Conservation (phyloP, 2,329 filamentous ascomycete species). For the Aspergillus bombycis region DNA sequence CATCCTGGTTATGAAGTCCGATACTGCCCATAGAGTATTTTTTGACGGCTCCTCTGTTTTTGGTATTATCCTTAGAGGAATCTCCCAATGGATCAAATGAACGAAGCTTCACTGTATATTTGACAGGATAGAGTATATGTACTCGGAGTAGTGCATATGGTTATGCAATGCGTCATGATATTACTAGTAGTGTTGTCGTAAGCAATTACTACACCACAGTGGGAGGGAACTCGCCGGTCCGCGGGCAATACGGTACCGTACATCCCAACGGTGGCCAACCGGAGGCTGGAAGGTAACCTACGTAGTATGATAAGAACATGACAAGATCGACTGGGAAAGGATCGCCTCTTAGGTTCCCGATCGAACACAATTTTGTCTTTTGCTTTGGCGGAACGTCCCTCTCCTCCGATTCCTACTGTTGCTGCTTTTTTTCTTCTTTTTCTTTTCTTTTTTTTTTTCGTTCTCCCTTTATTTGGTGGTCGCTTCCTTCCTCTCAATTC, state of each 20-base stretch:
- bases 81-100: slow-evolving; percentile 1
- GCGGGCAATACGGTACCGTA: background rate
- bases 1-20: background rate
- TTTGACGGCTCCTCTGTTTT: background rate
- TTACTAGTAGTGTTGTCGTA: background rate
- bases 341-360: background rate
- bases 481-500: background rate
- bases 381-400: background rate
- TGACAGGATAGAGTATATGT: background rate
- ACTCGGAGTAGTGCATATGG: background rate
- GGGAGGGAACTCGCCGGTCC: background rate
- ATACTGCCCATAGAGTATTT: slow-evolving; percentile 4
- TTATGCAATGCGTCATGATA: background rate
- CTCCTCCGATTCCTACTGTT: background rate
- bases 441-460: background rate
- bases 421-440: no score
- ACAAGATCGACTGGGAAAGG: background rate
- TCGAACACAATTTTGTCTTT: background rate
- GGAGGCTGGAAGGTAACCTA: background rate
- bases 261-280: background rate
- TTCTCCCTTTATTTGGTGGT: background rate
- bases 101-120: background rate
- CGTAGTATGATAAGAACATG: background rate
- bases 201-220: background rate
- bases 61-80: slow-evolving; percentile 11